Evolutionary conservation across 2,329 filamentous ascomycete genomes (phyloP), one percentile per base, ranked within the genome.

Genomic region (Calonectria honghensis): DNA sequence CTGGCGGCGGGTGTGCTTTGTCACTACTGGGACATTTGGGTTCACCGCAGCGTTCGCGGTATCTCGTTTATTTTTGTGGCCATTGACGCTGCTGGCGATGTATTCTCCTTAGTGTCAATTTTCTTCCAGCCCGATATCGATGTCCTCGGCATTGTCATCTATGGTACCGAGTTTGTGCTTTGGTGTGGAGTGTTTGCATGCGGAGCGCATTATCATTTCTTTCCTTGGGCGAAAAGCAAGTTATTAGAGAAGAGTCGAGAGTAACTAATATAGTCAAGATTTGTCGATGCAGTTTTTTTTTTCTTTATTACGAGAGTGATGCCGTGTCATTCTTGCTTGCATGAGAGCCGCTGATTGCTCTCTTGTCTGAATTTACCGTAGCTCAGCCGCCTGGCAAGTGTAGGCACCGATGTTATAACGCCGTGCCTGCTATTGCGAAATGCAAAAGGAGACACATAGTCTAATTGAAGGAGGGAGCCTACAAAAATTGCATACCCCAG

Each of bases 31-130:
- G 93, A 95, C 75, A 94, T 95, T 29, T 94, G 91, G 79, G 81
- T 87, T 2, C 90, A 94, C 77, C 88, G 91, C 9, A 94, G 92
- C 0, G 93, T 94, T 2, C 87, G 92, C 18, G 93, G 93, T 10
- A 94, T 95, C 50, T 94, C 92, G 1, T 94, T 95, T 82, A 85
- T 94, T 3, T 95, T 95, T 77, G 92, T 94, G 0, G 91, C 87
- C 1, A 93, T 95, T 54, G 93, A 95, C 83, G 93, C 93, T 0
- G 87, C 91, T 0, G 93, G 93, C 0, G 93, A 95, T 81, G 81
- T 95, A 4, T 92, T 92, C 69, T 94, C 92, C 0, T 84, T 95
- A 0, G 81, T 93, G 3, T 93, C 93, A 0, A 86, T 95, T 20
- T 85, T 93, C 52, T 94, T 93, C 76, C 89, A 93, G 80, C 86